Evolutionary conservation across 2,329 filamentous ascomycete genomes (phyloP).

Genomic region (Ceratocystis huliohia): DNA sequence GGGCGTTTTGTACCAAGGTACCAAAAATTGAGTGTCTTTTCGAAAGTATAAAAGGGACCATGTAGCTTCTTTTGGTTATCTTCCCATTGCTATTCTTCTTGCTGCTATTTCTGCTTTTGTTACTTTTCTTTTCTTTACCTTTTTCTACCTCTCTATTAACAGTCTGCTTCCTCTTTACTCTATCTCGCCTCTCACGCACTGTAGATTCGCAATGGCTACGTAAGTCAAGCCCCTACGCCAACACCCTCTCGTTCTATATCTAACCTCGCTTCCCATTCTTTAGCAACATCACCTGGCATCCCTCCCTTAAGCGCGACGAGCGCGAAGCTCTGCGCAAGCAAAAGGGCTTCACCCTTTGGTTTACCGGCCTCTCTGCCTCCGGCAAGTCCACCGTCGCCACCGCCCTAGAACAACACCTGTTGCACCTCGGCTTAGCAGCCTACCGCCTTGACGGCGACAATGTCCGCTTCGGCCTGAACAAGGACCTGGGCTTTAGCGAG

Average conservation of each 20-base stretch:
- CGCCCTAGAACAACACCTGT: slow-evolving; percentile 89
- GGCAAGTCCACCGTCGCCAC: slow-evolving; percentile 96
- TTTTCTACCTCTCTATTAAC: neutral
- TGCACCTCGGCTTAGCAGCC: slow-evolving; percentile 68
- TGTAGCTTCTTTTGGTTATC: neutral
- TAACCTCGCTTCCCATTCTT: no score
- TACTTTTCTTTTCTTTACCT: slow-evolving; percentile 9
- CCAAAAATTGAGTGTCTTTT: neutral
- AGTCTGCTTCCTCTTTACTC: neutral
- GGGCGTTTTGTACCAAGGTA: neutral
- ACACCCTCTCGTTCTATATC: neutral
- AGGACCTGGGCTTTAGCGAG: slow-evolving; percentile 89
- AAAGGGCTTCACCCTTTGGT: slow-evolving; percentile 89
- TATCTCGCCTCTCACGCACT: no score
- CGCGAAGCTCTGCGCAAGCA: slow-evolving; percentile 66
- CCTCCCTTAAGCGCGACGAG: slow-evolving; percentile 65
- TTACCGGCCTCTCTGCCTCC: slow-evolving; percentile 89
- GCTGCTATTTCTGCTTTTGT: neutral
- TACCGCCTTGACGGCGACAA: slow-evolving; percentile 98
- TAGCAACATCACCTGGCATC: slow-evolving; percentile 87
- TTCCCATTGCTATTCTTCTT: no score
- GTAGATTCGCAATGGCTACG: slow-evolving; percentile 19
- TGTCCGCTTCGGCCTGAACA: slow-evolving; percentile 94
- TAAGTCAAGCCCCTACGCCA: slow-evolving; percentile 10
- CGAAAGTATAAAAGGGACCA: slow-evolving; percentile 1